Conservation (phyloP, 31 red algal species). For the Porphyra umbilicalis region DNA sequence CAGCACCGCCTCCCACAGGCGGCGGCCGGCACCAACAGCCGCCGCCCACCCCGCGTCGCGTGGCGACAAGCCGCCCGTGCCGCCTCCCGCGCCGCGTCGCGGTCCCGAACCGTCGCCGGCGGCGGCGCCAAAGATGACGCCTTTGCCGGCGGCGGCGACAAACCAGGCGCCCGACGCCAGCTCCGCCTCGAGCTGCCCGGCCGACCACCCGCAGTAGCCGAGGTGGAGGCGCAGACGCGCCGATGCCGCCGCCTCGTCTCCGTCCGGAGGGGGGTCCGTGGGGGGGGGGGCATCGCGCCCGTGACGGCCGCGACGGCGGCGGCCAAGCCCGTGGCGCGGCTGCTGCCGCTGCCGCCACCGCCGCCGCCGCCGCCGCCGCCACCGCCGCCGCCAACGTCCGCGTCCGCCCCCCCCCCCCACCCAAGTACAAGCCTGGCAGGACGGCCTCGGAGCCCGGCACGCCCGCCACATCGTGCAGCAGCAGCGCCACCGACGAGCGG, state of each 20-base stretch:
- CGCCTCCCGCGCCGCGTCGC: not conserved
- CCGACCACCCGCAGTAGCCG: not conserved
- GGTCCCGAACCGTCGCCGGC: not conserved
- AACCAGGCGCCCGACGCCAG: not conserved
- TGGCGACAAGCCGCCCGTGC: not conserved
- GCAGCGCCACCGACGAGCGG: not conserved
- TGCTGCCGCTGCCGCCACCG: not conserved
- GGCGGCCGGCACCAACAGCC: not conserved
- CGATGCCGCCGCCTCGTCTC: not conserved
- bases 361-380: not conserved
- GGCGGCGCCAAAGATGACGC: not conserved
- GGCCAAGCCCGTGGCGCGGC: not conserved
- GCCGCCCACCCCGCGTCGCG: not conserved
- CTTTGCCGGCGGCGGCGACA: not conserved
- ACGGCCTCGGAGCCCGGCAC: not conserved
- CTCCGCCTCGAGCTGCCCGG: not conserved
- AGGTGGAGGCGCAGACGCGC: not conserved
- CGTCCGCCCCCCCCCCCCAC: not conserved
- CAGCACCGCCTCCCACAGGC: not conserved
- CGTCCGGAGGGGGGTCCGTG: not conserved
- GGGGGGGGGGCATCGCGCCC: too few relatives aligned
- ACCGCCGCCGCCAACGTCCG: not conserved
- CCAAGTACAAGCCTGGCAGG: not conserved
- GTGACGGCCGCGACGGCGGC: not conserved
- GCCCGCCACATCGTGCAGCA: not conserved